These are phyloP conservation scores for Coccomyxa sp. DNA, from an alignment of 139 green algal species.

Conservation along the genomic window DNA sequence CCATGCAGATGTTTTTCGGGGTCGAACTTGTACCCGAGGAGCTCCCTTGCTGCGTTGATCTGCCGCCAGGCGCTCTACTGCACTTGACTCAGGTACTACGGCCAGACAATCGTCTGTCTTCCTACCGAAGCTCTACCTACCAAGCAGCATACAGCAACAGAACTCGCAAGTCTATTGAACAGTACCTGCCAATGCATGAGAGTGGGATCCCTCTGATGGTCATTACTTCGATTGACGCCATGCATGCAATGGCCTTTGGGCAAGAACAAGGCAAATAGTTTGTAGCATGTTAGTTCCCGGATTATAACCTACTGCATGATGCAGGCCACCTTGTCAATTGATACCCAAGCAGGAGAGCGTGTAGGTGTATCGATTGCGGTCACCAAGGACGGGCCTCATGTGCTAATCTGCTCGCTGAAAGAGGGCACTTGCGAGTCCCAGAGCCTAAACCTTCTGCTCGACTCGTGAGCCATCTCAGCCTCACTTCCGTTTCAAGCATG, in stretches of 20 bases:
- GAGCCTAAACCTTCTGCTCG: constrained; percentile 68
- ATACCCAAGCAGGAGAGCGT: neutral
- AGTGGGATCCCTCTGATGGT: too few relatives aligned
- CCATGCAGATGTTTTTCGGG: constrained; percentile 58
- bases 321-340: constrained; percentile 30
- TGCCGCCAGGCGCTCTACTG: constrained; percentile 45
- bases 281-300: too few relatives aligned
- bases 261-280: too few relatives aligned
- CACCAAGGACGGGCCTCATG: constrained; percentile 23
- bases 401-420: constrained; percentile 53
- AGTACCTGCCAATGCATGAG: too few relatives aligned
- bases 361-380: constrained; percentile 30
- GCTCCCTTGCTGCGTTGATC: constrained; percentile 58
- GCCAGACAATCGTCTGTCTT: too few relatives aligned
- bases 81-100: constrained; percentile 65
- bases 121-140: too few relatives aligned
- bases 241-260: too few relatives aligned
- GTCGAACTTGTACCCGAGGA: constrained; percentile 58
- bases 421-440: constrained; percentile 53
- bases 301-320: constrained; percentile 14
- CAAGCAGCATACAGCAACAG: too few relatives aligned
- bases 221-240: too few relatives aligned
- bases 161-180: too few relatives aligned
- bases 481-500: too few relatives aligned
- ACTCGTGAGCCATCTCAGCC: too few relatives aligned